Evolutionary conservation across 2,329 filamentous ascomycete species (phyloP), one percentile per base, ranked within the genome.

Genomic region (Penicillium hordei): DNA sequence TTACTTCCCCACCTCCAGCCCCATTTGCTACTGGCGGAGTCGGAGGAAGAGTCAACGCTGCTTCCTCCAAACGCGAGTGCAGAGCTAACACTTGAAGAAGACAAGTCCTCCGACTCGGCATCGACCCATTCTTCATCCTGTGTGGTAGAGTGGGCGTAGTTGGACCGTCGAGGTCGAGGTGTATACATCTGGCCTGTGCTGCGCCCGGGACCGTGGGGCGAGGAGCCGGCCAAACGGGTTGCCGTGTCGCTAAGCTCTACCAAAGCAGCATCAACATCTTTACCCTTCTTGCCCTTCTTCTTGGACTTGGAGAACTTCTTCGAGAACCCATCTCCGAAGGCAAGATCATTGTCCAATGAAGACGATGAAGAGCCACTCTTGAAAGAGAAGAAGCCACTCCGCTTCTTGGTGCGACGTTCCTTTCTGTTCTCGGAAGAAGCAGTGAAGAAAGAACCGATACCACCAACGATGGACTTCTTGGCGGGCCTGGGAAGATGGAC

Each of bases 261-360:
- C 54, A 84, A 73, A 46, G 77, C 78, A 17, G 78, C 76, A 61
- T 81, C 75, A 8, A 80, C 75, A 48, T 77, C 71, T 34, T 65
- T 58, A 7, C 65, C 57, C 38, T 70, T 65, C 44, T 71, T 65
- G 43, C 63, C 55, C 55, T 67, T 71, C 56, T 65, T 69, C 48
- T 64, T 67, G 17, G 75, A 73, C 60, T 79, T 80, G 46, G 65
- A 68, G 15, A 67, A 60, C 40, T 72, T 73, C 36, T 70, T 72
- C 2, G 75, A 58, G 36, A 72, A 87, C 17, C 85, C 86, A 54
- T 76, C 80, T 10, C 87, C 87, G 68, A 89, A 90, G 10, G 87
- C 87, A 59, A 90, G 75, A 68, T 90, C 88, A 21, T 83, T 84
- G 71, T 89, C 86, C 54, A 89, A 79, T 0, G 86, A 88, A 0